Evolutionary conservation across 129 eudicot genomes (phyloP).

Genomic region (Sambucus nigra): DNA sequence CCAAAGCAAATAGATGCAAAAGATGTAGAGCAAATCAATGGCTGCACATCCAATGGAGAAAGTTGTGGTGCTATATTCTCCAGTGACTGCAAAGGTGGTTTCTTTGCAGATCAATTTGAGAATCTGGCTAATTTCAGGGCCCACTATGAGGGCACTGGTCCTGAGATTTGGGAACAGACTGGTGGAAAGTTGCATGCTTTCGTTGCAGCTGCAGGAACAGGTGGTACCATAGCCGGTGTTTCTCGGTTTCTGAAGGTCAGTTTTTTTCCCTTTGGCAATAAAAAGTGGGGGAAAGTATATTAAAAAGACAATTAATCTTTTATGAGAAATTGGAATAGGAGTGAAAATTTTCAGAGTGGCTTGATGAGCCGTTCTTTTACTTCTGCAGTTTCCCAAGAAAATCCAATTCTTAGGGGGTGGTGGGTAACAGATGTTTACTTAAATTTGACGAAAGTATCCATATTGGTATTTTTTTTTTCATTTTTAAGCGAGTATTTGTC

Average conservation of each 20-base stretch:
- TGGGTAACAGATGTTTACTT: too few relatives aligned
- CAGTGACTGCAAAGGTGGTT: slow-evolving; percentile 66
- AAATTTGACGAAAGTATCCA: too few relatives aligned
- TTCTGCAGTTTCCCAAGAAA: too few relatives aligned
- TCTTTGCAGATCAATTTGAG: slow-evolving; percentile 94
- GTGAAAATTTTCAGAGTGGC: too few relatives aligned
- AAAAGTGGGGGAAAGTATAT: not conserved
- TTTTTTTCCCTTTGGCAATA: not conserved
- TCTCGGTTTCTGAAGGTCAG: slow-evolving; percentile 72
- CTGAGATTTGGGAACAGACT: slow-evolving; percentile 93
- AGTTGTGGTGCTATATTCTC: slow-evolving; percentile 16
- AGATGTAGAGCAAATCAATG: slow-evolving; percentile 24
- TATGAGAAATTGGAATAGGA: too few relatives aligned
- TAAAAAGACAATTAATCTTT: too few relatives aligned
- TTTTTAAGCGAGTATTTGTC: too few relatives aligned
- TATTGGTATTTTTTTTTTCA: too few relatives aligned
- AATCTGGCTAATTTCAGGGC: slow-evolving; percentile 87
- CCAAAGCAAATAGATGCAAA: slow-evolving; percentile 13
- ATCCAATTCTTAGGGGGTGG: too few relatives aligned
- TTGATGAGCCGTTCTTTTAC: too few relatives aligned
- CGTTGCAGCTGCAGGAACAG: slow-evolving; percentile 93
- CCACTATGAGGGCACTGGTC: slow-evolving; percentile 93
- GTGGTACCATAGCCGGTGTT: slow-evolving; percentile 93
- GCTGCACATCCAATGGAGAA: slow-evolving; percentile 19
- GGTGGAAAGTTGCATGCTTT: slow-evolving; percentile 74